phyloP scores from a whole-genome alignment of 2,329 filamentous ascomycete genomes.

The Paecilomyces fulvus region DNA sequence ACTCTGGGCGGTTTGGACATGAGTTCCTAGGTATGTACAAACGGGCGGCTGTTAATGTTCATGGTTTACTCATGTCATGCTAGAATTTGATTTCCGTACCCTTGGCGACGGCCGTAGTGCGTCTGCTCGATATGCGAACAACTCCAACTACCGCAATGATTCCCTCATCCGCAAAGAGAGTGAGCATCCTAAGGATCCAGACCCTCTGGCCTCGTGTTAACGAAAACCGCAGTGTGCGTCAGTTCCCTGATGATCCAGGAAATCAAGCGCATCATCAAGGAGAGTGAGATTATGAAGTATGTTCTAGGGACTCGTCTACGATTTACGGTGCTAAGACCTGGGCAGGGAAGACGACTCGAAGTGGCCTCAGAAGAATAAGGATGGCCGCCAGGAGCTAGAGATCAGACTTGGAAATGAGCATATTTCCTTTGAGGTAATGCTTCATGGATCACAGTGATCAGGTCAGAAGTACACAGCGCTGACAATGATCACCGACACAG shows the following conservation, averaged over 20 bases:
- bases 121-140: slow-evolving; percentile 94
- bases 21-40: slow-evolving; percentile 75
- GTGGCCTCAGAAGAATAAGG: slow-evolving; percentile 99
- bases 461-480: background rate
- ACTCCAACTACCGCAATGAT: slow-evolving; percentile 98
- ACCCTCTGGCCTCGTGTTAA: slow-evolving; percentile 10
- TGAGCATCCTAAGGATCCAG: slow-evolving; percentile 40
- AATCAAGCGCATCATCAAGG: slow-evolving; percentile 94
- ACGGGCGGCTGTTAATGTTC: background rate
- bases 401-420: slow-evolving; percentile 90
- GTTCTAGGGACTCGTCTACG: slow-evolving; percentile 12
- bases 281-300: slow-evolving; percentile 95
- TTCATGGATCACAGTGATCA: background rate
- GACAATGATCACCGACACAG: slow-evolving; percentile 38
- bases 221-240: slow-evolving; percentile 67
- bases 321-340: slow-evolving; percentile 7
- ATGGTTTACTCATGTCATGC: slow-evolving; percentile 12
- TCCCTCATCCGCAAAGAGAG: slow-evolving; percentile 99
- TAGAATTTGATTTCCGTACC: slow-evolving; percentile 94
- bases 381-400: slow-evolving; percentile 92
- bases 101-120: slow-evolving; percentile 89
- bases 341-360: slow-evolving; percentile 90
- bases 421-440: slow-evolving; percentile 83
- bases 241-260: slow-evolving; percentile 84
- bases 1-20: slow-evolving; percentile 94